Conservation (phyloP, 108 stramenopile genomes). For the Schizochytrium sp. region DNA sequence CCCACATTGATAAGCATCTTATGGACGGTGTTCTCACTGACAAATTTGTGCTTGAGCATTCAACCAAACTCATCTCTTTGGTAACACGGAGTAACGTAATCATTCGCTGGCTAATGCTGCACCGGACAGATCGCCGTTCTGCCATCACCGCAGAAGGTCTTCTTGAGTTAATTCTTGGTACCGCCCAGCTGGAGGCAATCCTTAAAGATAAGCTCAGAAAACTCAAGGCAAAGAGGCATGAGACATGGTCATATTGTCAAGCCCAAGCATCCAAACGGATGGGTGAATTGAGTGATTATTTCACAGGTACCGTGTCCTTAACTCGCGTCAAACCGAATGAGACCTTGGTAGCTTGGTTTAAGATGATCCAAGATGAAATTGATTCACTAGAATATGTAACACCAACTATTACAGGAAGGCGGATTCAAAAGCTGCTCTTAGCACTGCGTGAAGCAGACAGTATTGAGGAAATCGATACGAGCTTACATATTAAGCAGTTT, state of each 20-base stretch:
- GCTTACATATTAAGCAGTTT: conserved; percentile 75
- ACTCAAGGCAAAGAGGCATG: conserved; percentile 73
- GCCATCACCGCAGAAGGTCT: conserved; percentile 70
- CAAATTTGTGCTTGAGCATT: conserved; percentile 74
- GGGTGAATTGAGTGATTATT: conserved; percentile 74
- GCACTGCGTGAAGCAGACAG: conserved; percentile 79
- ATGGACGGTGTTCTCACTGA: conserved; percentile 72
- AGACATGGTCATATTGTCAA: conserved; percentile 71
- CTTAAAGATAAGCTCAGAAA: conserved; percentile 71
- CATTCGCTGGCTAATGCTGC: conserved; percentile 80
- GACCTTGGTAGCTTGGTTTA: conserved; percentile 73
- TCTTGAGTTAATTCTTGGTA: conserved; percentile 75
- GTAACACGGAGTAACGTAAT: conserved; percentile 75
- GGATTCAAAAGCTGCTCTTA: conserved; percentile 75
- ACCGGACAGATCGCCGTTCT: conserved; percentile 67
- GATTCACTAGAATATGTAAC: conserved; percentile 67
- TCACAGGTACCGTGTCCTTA: conserved; percentile 75
- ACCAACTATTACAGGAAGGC: conserved; percentile 76
- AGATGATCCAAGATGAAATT: conserved; percentile 72
- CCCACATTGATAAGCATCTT: conserved; percentile 67
- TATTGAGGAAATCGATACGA: conserved; percentile 78
- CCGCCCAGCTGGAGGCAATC: conserved; percentile 77
- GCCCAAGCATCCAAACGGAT: conserved; percentile 67
- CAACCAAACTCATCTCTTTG: conserved; percentile 70
- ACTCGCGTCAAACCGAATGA: conserved; percentile 76